Conservation (phyloP, 1,284 basidiomycete genomes). For the Ustilago vetiveriae region DNA sequence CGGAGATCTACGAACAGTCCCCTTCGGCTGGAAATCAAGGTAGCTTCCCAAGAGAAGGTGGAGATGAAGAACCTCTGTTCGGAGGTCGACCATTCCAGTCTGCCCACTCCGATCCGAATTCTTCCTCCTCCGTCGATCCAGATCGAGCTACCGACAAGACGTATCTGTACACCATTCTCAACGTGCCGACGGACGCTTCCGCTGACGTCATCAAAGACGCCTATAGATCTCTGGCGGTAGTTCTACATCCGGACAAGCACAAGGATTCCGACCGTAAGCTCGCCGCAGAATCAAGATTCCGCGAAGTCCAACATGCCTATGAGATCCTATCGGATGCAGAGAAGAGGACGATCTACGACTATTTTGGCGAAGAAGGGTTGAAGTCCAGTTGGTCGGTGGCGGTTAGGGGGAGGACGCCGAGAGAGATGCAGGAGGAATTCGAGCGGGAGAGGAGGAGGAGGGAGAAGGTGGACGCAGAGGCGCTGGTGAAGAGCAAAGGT, state of each 20-base stretch:
- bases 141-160: conserved; percentile 26
- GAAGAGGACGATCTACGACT: conserved; percentile 79
- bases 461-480: conserved; percentile 70
- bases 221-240: conserved; percentile 76
- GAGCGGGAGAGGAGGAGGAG: conserved; percentile 69
- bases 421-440: conserved; percentile 73
- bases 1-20: conserved; percentile 24
- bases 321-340: conserved; percentile 77
- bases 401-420: conserved; percentile 69
- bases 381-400: conserved; percentile 70
- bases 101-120: conserved; percentile 20
- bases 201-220: conserved; percentile 77
- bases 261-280: conserved; percentile 73
- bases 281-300: conserved; percentile 75
- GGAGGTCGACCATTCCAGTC: conserved; percentile 62
- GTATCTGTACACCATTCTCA: conserved; percentile 70
- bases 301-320: conserved; percentile 81
- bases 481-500: conserved; percentile 71
- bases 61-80: conserved; percentile 59
- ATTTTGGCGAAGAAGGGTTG: conserved; percentile 75
- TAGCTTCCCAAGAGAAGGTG: conserved; percentile 17
- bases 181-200: conserved; percentile 75
- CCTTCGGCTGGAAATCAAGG: conserved; percentile 27
- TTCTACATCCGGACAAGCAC: conserved; percentile 87
- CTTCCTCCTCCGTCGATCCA: background rate